Evolutionary conservation across 495 filamentous ascomycete genomes (phyloP), one percentile per base, ranked within the genome.

Genomic region (Recurvomyces mirabilis): DNA sequence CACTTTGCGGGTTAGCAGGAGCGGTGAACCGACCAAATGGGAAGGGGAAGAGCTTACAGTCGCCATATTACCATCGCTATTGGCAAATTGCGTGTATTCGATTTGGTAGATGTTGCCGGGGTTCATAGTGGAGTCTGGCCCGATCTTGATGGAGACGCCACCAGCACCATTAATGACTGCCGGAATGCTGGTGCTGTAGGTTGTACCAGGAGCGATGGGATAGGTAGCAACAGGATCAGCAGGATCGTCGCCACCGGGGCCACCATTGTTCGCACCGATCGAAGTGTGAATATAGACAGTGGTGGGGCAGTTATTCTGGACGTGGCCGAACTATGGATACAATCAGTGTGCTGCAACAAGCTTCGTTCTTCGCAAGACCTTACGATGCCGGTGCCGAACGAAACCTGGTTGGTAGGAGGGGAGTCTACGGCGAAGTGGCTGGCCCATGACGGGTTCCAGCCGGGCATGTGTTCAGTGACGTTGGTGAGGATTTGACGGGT

Each of bases 111-210:
- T 18, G 37, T 40, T 40, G 37, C 4, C 2, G 5, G 19, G 20
- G 37, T 40, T 28, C 20, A 40, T 15, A 5, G 21, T 20, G 10
- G 37, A 9, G 14, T 25, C 19, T 3, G 15, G 12, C 9, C 21
- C 17, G 3, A 40, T n/a, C 37, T 40, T 40, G 21, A 40, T 40
- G 3, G 37, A 40, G 3, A 40, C 37, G 23, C 37, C 37, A n/a
- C 37, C 37, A n/a, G 13, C 37, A 21, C 37, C 37, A 14, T 40
- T 24, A 23, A 40, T 21, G n/a, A 20, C 37, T 25, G 37, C 21
- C 18, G 24, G 37, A n/a, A 40, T 40, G 21, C 2, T 6, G 17
- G 37, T 40, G 14, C 14, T 40, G 19, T 40, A 40, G 14, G 13
- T 14, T 6, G 21, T 20, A 21, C 37, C 37, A 17, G 37, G 37